Conservation (phyloP, 2,329 filamentous ascomycete species). For the Rhexocercosporidium sp. region DNA sequence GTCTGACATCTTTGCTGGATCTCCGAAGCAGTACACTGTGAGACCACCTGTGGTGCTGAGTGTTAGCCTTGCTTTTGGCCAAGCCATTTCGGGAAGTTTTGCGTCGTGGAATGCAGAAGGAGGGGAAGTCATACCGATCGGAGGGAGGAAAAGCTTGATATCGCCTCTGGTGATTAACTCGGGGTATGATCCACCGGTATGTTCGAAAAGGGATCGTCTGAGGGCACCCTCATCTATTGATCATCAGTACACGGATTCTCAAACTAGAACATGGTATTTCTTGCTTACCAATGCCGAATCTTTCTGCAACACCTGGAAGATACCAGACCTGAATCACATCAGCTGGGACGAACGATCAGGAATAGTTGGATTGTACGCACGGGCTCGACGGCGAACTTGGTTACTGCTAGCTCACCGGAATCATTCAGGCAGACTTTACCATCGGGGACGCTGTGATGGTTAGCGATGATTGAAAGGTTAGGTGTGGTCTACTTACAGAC, state of each 20-base stretch:
- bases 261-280: not conserved
- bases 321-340: conserved; percentile 69
- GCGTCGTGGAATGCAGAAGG: not conserved
- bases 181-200: conserved; percentile 94
- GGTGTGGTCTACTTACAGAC: conserved; percentile 57
- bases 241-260: conserved; percentile 65
- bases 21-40: conserved; percentile 96
- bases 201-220: conserved; percentile 87
- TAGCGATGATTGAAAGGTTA: conserved; percentile 14
- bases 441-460: conserved; percentile 54
- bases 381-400: conserved; percentile 98
- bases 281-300: conserved; percentile 74
- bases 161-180: conserved; percentile 94
- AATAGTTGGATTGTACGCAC: conserved; percentile 75
- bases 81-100: conserved; percentile 1
- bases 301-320: conserved; percentile 83
- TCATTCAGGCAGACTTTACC: conserved; percentile 88
- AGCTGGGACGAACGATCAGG: conserved; percentile 50
- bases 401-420: conserved; percentile 87
- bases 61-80: conserved; percentile 16
- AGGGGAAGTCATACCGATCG: conserved; percentile 88
- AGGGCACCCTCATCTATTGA: conserved; percentile 87
- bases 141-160: conserved; percentile 94
- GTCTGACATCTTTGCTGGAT: conserved; percentile 92
- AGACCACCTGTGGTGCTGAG: conserved; percentile 58